Base-by-base conservation (phyloP, 371 early-diverging fungal genomes). In the Caulochytrium protostelioides region DNA sequence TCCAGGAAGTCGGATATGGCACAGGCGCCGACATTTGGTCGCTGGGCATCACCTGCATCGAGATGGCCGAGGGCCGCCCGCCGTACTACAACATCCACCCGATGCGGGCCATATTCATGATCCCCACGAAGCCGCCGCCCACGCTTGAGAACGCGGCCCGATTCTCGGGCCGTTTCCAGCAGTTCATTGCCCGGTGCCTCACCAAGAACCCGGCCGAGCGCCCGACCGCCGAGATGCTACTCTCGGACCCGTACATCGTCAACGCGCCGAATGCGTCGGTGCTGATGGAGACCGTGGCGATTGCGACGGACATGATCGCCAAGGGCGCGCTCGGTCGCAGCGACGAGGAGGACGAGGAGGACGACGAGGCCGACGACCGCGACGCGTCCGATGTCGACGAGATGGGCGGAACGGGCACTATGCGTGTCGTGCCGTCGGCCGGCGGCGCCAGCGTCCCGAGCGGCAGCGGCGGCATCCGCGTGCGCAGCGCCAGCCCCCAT, bases 11-110 rank as follows among this genome's bases (percentile, higher is more conserved):
- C 7, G 67, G 69, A 28, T 64, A 59, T 50, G 61, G 64, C 15
- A 41, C 48, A 4, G 47, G 41, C 7, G 67, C 65, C 1, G 74
- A 74, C 38, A 57, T 72, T 15, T 74, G 74, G 74, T 59, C 64
- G 1, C 32, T 74, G 6, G 74, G 74, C 2, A 65, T 74, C 26
- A 67, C 74, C 1, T 53, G 62, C 37, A 55, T 60, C 23, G 61
- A 65, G 41, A 55, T 55, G 62, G 62, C 62, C n/a, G 59, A 68
- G 26, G 59, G 63, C 24, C 36, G 56, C 19, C 66, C 67, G 13
- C 68, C 68, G 1, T 56, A 60, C 36, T 49, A 61, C 37, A 52
- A 65, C 38, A 52, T 67, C 12, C 62, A 67, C 38, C 68, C 68
- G 1, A 65, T 67, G 63, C 29, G 62, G 18, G 56, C 57, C 22